These are phyloP conservation scores for Septoria petroselini DNA, from an alignment of 2,329 filamentous ascomycete species.

Conservation along the genomic window DNA sequence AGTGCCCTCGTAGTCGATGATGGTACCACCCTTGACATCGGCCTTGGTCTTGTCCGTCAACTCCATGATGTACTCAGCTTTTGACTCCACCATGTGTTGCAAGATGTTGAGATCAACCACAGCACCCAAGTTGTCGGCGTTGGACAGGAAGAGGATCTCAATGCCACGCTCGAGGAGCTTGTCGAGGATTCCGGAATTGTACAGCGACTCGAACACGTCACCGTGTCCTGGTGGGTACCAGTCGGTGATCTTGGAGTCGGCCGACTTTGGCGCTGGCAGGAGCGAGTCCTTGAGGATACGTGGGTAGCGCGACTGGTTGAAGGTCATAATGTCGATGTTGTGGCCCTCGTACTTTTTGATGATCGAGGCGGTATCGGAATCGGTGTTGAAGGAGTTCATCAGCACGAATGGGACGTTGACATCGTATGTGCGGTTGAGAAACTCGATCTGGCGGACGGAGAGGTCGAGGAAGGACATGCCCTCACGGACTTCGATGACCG, in stretches of 20 bases:
- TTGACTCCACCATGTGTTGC: slow-evolving; percentile 98
- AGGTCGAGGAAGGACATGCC: slow-evolving; percentile 99
- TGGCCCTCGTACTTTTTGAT: slow-evolving; percentile 99
- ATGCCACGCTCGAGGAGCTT: slow-evolving; percentile 93
- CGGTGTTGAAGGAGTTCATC: slow-evolving; percentile 99
- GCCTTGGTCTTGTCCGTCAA: slow-evolving; percentile 99
- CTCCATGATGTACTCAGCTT: slow-evolving; percentile 99
- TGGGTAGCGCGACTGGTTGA: slow-evolving; percentile 99
- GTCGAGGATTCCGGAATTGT: slow-evolving; percentile 98
- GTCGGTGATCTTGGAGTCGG: slow-evolving; percentile 82
- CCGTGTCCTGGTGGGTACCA: slow-evolving; percentile 99
- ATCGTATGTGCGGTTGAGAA: slow-evolving; percentile 95
- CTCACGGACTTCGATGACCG: slow-evolving; percentile 97
- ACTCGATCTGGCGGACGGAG: slow-evolving; percentile 97
- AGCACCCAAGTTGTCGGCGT: slow-evolving; percentile 96
- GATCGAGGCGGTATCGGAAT: slow-evolving; percentile 95
- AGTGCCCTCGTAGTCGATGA: slow-evolving; percentile 97
- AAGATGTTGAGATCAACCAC: slow-evolving; percentile 97
- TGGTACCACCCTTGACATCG: slow-evolving; percentile 99
- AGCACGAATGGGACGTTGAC: slow-evolving; percentile 97
- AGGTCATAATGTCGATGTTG: slow-evolving; percentile 98
- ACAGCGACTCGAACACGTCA: slow-evolving; percentile 98
- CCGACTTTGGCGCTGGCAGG: slow-evolving; percentile 87
- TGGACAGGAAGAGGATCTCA: slow-evolving; percentile 97
- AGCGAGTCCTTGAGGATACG: slow-evolving; percentile 98